A percentile compares a stretch with the other conserved stretches of the same genome.
phyloP scores from a whole-genome alignment of 1,139 yeast genomes.

The Candida labiduridarum region DNA sequence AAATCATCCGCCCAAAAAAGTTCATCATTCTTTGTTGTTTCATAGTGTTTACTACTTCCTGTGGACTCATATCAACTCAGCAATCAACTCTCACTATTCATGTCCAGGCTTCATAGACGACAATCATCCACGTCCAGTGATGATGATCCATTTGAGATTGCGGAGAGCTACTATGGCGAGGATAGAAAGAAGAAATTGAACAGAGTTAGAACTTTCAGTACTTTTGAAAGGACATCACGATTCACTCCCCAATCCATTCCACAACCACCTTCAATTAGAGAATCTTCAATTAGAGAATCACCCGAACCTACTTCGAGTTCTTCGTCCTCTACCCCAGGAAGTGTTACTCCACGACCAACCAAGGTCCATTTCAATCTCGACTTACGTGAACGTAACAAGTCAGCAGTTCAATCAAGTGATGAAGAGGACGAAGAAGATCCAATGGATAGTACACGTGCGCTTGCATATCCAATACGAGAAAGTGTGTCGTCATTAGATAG shows the following conservation, averaged over 20 bases:
- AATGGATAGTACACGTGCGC: not conserved
- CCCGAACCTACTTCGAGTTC: conserved; percentile 13
- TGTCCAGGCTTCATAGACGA: conserved; percentile 21
- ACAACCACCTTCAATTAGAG: not conserved
- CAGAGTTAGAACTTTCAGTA: conserved; percentile 55
- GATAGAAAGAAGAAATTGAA: conserved; percentile 49
- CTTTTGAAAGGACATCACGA: conserved; percentile 31
- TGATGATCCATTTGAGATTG: conserved; percentile 63
- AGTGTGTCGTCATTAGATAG: not conserved
- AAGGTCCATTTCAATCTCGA: conserved; percentile 10
- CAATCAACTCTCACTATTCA: not conserved
- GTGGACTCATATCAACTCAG: not conserved
- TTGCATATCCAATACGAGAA: not conserved
- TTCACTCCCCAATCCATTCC: conserved; percentile 12
- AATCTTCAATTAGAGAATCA: conserved; percentile 11
- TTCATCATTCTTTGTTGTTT: not conserved
- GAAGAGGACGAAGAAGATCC: conserved; percentile 7
- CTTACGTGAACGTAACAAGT: conserved; percentile 5
- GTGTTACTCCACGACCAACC: conserved; percentile 1
- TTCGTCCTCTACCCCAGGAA: conserved; percentile 12
- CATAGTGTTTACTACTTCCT: not conserved
- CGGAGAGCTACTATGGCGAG: conserved; percentile 76
- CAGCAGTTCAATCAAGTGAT: conserved; percentile 12
- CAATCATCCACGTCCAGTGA: conserved; percentile 36
- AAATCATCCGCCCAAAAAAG: no score